A percentile compares a stretch with the other conserved stretches of the same genome.
Evolutionary conservation across 805 yeast genomes (phyloP).

Genomic region (Saccharomycopsis sp.): DNA sequence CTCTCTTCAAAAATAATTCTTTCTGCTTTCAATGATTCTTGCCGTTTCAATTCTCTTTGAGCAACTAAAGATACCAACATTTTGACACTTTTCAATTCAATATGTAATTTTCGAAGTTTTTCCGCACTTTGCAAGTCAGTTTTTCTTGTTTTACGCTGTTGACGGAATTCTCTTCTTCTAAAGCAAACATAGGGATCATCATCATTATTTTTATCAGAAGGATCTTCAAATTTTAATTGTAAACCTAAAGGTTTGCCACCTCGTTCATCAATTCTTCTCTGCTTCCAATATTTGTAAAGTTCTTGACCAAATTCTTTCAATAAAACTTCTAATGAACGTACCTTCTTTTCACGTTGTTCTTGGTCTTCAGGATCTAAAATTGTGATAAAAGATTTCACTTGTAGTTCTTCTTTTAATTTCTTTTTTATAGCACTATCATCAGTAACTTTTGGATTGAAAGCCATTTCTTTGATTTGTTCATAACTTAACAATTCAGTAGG

Average conservation of each 20-base stretch:
- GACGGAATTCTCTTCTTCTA: slow-evolving; percentile 90
- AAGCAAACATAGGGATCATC: slow-evolving; percentile 92
- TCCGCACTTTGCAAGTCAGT: slow-evolving; percentile 88
- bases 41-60: slow-evolving; percentile 58
- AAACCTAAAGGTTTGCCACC: slow-evolving; percentile 75
- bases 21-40: slow-evolving; percentile 54
- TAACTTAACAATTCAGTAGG: slow-evolving; percentile 64
- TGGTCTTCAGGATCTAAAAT: slow-evolving; percentile 36
- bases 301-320: slow-evolving; percentile 50
- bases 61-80: slow-evolving; percentile 60
- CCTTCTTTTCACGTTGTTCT: slow-evolving; percentile 11
- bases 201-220: slow-evolving; percentile 72
- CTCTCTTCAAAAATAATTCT: slow-evolving; percentile 61
- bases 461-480: slow-evolving; percentile 53
- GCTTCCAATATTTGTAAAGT: slow-evolving; percentile 75
- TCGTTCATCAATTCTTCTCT: slow-evolving; percentile 53
- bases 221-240: slow-evolving; percentile 72
- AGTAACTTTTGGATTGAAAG: slow-evolving; percentile 32
- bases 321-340: slow-evolving; percentile 27
- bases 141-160: slow-evolving; percentile 90
- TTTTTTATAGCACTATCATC: slow-evolving; percentile 50
- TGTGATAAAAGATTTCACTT: slow-evolving; percentile 47
- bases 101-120: slow-evolving; percentile 60
- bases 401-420: slow-evolving; percentile 43
- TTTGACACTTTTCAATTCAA: slow-evolving; percentile 68